Percentiles rank a stretch among this genome's conserved stretches.
phyloP scores from a whole-genome alignment of 2,329 filamentous ascomycete species.

The Bipolaris bicolor region DNA sequence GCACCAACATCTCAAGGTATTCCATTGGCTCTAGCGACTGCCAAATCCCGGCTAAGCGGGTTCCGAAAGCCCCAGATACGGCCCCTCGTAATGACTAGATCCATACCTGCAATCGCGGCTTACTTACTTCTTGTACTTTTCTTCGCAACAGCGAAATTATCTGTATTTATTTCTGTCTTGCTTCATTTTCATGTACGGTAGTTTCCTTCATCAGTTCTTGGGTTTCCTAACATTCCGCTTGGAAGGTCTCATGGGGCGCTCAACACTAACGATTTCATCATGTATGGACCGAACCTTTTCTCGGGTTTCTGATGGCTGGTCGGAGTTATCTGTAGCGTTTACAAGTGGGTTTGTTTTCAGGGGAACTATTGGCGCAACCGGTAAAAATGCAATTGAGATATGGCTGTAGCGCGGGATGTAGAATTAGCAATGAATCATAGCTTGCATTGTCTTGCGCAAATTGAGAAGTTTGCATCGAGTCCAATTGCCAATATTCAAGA shows the following conservation, averaged over 20 bases:
- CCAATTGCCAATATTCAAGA: neutral
- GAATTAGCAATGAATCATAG: neutral
- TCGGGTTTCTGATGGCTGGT: conserved; percentile 1
- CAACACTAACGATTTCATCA: conserved; percentile 5
- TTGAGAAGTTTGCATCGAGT: neutral
- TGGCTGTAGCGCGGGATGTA: neutral
- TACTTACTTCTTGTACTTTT: neutral
- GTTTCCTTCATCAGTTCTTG: neutral
- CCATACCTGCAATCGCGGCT: neutral
- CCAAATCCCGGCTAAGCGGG: neutral
- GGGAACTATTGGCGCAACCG: conserved; percentile 1
- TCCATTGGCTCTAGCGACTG: conserved; percentile 2
- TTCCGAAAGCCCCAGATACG: neutral
- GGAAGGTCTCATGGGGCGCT: conserved; percentile 12
- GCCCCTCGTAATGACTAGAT: neutral
- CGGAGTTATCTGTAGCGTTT: conserved; percentile 3
- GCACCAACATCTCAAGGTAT: conserved; percentile 1
- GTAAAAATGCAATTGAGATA: neutral
- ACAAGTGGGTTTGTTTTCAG: neutral
- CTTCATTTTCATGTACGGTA: neutral
- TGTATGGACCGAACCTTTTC: conserved; percentile 8
- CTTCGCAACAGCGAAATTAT: neutral
- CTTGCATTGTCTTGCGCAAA: neutral
- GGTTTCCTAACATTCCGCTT: conserved; percentile 8
- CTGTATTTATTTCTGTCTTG: conserved; percentile 7